Evolutionary conservation across 352 stramenopile species (phyloP), one percentile per base, ranked within the genome.

Genomic region (Phytopythium sindhum): DNA sequence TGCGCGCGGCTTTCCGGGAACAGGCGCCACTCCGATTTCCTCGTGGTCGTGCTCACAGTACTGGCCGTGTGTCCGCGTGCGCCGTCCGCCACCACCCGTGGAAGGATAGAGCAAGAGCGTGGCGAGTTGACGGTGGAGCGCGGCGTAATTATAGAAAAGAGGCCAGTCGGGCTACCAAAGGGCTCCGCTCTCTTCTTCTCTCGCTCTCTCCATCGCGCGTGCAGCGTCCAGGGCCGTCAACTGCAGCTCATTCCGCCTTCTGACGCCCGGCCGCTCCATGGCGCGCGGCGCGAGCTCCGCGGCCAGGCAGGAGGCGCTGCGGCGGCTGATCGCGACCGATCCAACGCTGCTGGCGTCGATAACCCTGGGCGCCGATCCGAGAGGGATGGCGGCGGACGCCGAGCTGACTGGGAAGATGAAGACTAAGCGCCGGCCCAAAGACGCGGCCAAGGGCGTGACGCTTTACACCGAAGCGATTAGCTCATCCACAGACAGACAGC

Each of bases 301-400:
- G 37, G 61, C 47, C 41, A 84, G 76, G 63, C 77, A 84, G 69
- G 67, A 76, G 67, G 75, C 66, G 35, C 67, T 86, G 48, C 73
- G 80, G 68, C 61, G 60, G 42, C 73, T 86, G 55, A 72, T 86
- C 66, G 78, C 66, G 65, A 62, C 66, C 4, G 67, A 86, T 42
- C 77, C 75, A 59, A 73, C 70, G 17, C 57, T 84, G 15, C 56
- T 86, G 31, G 61, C 66, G 4, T 78, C 70, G 14, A 70, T 86
- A 61, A 78, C 70, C 29, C 50, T 79, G 35, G 35, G 64, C 28
- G 69, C 69, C 56, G 33, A 33, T 23, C 21, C 37, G 31, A 21
- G 9, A 21, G 23, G 14, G 26, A 9, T 14, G 26, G 47, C 33
- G 15, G 50, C 21, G 24, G 35, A 23, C 26, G 33, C 31, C 9